A percentile compares a stretch with the other conserved stretches of the same genome.
Evolutionary conservation across 805 yeast genomes (phyloP).

Genomic region (Saccharomyces cerevisiae): DNA sequence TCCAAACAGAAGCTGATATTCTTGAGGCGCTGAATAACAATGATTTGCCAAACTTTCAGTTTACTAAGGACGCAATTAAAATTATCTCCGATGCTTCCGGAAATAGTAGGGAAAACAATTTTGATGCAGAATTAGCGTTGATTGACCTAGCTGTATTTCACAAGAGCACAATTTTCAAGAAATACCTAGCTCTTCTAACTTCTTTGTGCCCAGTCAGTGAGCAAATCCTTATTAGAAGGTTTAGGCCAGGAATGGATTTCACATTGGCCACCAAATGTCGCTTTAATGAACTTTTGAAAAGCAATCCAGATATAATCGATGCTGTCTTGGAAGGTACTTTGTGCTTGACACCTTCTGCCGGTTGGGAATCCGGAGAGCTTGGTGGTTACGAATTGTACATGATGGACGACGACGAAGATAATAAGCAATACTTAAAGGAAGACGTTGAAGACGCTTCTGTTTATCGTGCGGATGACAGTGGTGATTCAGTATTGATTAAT

Average conservation of each 20-base stretch:
- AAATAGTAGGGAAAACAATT: slow-evolving; percentile 10
- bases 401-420: slow-evolving; percentile 41
- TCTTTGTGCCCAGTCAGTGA: slow-evolving; percentile 54
- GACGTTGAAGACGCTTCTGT: slow-evolving; percentile 76
- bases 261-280: slow-evolving; percentile 67
- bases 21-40: slow-evolving; percentile 33
- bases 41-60: slow-evolving; percentile 49
- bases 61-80: slow-evolving; percentile 17
- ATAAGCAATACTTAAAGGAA: not conserved
- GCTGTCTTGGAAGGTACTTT: slow-evolving; percentile 71
- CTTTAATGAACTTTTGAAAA: slow-evolving; percentile 34
- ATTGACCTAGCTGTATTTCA: slow-evolving; percentile 51
- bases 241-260: slow-evolving; percentile 92
- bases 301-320: slow-evolving; percentile 28
- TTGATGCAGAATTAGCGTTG: slow-evolving; percentile 33
- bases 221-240: slow-evolving; percentile 69
- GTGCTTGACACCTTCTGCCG: slow-evolving; percentile 66
- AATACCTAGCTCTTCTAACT: slow-evolving; percentile 61
- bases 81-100: slow-evolving; percentile 7
- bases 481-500: slow-evolving; percentile 69
- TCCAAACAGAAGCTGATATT: slow-evolving; percentile 25
- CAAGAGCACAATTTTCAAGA: slow-evolving; percentile 52
- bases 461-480: slow-evolving; percentile 51
- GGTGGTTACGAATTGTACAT: slow-evolving; percentile 95
- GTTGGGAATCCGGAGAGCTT: slow-evolving; percentile 81